Evolutionary conservation across 78 protist genomes (phyloP).

Genomic region (Speleostelium caveatum): DNA sequence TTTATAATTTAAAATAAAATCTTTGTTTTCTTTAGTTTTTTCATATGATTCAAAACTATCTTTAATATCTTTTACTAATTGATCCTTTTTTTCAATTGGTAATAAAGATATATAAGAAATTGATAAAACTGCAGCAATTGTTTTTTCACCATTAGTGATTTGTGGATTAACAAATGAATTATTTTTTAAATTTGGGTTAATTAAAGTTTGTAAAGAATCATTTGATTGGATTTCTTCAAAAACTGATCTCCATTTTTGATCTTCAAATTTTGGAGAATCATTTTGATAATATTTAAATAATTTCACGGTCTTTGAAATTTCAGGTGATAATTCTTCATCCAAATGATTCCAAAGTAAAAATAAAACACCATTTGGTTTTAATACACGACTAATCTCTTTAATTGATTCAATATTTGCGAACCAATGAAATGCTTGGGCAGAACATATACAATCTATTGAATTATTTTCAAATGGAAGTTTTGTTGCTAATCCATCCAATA

Average conservation of each 20-base stretch:
- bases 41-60: not conserved
- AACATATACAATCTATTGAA: conserved; percentile 8
- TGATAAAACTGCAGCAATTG: not conserved
- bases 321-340: not conserved
- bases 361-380: conserved; percentile 23
- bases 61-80: not conserved
- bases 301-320: not conserved
- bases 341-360: conserved; percentile 14
- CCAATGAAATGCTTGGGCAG: conserved; percentile 63
- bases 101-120: conserved; percentile 4
- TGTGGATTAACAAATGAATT: not conserved
- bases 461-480: conserved; percentile 16
- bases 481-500: conserved; percentile 33
- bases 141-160: not conserved
- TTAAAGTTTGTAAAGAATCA: not conserved
- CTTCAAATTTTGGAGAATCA: not conserved
- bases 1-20: not conserved
- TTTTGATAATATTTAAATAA: not conserved
- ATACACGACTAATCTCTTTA: conserved; percentile 36
- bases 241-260: not conserved
- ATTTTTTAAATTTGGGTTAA: not conserved
- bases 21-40: not conserved
- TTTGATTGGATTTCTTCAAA: not conserved
- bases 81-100: conserved; percentile 7
- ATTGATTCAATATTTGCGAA: conserved; percentile 9